phyloP scores from a whole-genome alignment of 768 basidiomycete species.

The Xanthoconium purpureum region DNA sequence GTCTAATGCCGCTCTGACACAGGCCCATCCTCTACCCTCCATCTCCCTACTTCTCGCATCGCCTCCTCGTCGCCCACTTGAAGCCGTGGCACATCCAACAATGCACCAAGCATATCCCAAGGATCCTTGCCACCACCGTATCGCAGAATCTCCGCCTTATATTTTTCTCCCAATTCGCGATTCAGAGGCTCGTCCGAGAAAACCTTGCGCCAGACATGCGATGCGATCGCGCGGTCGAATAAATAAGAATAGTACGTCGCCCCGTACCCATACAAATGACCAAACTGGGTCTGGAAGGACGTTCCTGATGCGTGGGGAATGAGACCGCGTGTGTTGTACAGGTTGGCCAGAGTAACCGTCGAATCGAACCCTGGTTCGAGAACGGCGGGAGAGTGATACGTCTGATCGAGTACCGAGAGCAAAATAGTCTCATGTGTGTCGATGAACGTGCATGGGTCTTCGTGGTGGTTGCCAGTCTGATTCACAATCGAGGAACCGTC shows the following conservation, averaged over 20 bases:
- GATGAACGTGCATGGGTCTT: slow-evolving; percentile 75
- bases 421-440: slow-evolving; percentile 91
- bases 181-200: slow-evolving; percentile 68
- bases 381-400: slow-evolving; percentile 75
- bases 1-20: slow-evolving; percentile 56
- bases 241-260: slow-evolving; percentile 98
- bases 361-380: slow-evolving; percentile 64
- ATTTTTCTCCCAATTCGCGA: slow-evolving; percentile 75
- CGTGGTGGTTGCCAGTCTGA: slow-evolving; percentile 62
- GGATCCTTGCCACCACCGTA: slow-evolving; percentile 91
- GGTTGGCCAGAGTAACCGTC: slow-evolving; percentile 56
- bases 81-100: slow-evolving; percentile 66
- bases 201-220: slow-evolving; percentile 78
- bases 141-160: slow-evolving; percentile 69
- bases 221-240: slow-evolving; percentile 94
- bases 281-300: slow-evolving; percentile 94
- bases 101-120: slow-evolving; percentile 82
- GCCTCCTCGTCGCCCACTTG: slow-evolving; percentile 70
- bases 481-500: slow-evolving; percentile 44
- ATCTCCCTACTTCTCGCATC: slow-evolving; percentile 87
- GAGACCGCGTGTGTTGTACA: slow-evolving; percentile 69
- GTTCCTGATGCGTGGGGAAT: slow-evolving; percentile 84
- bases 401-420: slow-evolving; percentile 84
- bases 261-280: slow-evolving; percentile 93
- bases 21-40: slow-evolving; percentile 80